phyloP scores from a whole-genome alignment of 768 basidiomycete genomes.

The Lactarius trivialis region DNA sequence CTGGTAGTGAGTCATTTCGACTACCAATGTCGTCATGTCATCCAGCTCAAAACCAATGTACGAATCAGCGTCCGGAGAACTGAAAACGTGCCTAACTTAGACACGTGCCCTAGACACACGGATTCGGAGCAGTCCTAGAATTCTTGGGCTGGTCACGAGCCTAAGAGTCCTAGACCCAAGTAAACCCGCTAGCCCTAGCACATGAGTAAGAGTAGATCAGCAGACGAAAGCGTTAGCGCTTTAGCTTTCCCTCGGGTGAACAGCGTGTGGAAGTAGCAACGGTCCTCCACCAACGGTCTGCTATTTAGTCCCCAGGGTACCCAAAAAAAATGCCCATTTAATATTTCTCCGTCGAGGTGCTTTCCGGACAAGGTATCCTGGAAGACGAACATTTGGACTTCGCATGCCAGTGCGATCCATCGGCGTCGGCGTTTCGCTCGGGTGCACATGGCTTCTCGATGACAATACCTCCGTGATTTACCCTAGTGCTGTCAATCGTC shows the following conservation, averaged over 20 bases:
- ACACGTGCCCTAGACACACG: background rate
- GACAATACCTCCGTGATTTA: background rate
- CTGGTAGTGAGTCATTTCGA: background rate
- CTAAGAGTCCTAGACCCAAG: background rate
- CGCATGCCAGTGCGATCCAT: background rate
- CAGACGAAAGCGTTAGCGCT: background rate
- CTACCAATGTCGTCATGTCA: background rate
- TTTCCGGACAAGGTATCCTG: background rate
- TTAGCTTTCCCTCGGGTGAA: background rate
- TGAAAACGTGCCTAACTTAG: background rate
- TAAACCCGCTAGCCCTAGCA: background rate
- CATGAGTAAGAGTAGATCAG: background rate
- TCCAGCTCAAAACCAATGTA: background rate
- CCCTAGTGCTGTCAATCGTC: background rate
- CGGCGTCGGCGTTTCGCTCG: background rate
- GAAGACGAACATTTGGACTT: background rate
- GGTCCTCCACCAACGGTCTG: background rate
- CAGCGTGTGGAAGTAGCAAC: background rate
- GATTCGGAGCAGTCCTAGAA: background rate
- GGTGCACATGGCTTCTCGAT: background rate
- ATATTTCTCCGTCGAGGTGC: background rate
- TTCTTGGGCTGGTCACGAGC: too few species aligned
- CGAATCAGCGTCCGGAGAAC: background rate
- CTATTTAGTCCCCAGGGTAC: background rate
- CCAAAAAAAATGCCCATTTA: background rate